Evolutionary conservation across 2,329 filamentous ascomycete species (phyloP), one percentile per base, ranked within the genome.

Genomic region (Aspergillus pseudoglaucus): DNA sequence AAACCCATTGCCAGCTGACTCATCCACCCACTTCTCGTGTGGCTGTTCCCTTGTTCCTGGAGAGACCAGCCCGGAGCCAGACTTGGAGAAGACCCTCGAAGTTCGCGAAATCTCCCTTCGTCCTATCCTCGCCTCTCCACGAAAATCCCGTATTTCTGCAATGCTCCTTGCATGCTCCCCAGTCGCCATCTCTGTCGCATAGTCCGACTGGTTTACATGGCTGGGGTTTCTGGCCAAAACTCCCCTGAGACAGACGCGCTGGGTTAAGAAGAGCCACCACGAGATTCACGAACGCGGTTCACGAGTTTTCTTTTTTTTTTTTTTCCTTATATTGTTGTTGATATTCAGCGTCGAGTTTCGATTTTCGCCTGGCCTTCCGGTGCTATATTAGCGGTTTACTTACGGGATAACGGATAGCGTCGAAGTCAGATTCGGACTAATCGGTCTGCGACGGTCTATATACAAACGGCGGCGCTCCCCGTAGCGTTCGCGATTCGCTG

Each of bases 401-500:
- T 10, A 12, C 25, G 25, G 25, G 25, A 30, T 30, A 30, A 30
- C 25, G 25, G 25, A 30, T 30, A 30, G 25, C 25, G 10, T 30
- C 25, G 25, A 30, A 25, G 23, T 25, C 25, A 30, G 25, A 30
- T 30, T 30, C 9, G 25, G 9, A 37, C 6, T 9, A 4, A 39
- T 18, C 37, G 35, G 40, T 42, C 50, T 54, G 56, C 49, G 52
- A 54, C 45, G 44, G 46, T 47, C 48, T 45, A 46, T 46, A 39
- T 15, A 48, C 47, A 39, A 9, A 48, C 48, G 51, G 59, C 56
- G 59, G 59, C 63, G 59, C 59, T 63, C 60, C 56, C 55, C 47
- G 57, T 53, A 59, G 63, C 61, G 64, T 61, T 55, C 53, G 64
- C 65, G 57, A 59, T 59, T 59, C 53, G 53, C 56, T 55, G 56